These are phyloP conservation scores for Globisporangium irregulare DNA, from an alignment of 352 stramenopile species.

Conservation along the genomic window DNA sequence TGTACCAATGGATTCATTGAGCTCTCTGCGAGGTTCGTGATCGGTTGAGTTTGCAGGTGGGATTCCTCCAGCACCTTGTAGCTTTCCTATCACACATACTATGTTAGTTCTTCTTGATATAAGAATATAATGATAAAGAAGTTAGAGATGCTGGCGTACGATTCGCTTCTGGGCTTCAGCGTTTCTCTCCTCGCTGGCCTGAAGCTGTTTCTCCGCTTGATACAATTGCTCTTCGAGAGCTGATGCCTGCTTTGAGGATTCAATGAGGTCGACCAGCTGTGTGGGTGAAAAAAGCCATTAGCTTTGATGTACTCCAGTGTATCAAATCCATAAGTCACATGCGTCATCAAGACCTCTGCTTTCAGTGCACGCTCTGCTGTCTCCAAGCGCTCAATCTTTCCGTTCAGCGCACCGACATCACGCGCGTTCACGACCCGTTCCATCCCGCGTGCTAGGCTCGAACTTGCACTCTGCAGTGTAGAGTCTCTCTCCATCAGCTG, in stretches of 20 bases:
- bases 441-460: constrained; percentile 42
- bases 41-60: constrained; percentile 31
- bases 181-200: constrained; percentile 52
- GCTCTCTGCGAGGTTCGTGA: not conserved
- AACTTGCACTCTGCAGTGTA: constrained; percentile 38
- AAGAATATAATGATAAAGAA: not conserved
- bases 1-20: not conserved
- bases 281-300: too few relatives aligned
- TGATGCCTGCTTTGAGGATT: constrained; percentile 56
- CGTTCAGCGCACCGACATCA: constrained; percentile 53
- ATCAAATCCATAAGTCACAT: not conserved
- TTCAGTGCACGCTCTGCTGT: constrained; percentile 63
- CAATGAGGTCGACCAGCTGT: constrained; percentile 65
- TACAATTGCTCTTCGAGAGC: constrained; percentile 65
- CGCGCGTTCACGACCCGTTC: constrained; percentile 46
- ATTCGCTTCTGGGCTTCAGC: constrained; percentile 41
- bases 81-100: constrained; percentile 28
- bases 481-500: constrained; percentile 65
- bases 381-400: constrained; percentile 61
- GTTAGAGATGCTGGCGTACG: constrained; percentile 25
- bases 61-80: constrained; percentile 38
- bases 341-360: constrained; percentile 38
- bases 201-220: constrained; percentile 46
- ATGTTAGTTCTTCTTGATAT: constrained; percentile 5
- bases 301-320: not conserved